Percentiles rank a stretch among this genome's conserved stretches.
Evolutionary conservation across 495 filamentous ascomycete genomes (phyloP).

Genomic region (Podospora appendiculata): DNA sequence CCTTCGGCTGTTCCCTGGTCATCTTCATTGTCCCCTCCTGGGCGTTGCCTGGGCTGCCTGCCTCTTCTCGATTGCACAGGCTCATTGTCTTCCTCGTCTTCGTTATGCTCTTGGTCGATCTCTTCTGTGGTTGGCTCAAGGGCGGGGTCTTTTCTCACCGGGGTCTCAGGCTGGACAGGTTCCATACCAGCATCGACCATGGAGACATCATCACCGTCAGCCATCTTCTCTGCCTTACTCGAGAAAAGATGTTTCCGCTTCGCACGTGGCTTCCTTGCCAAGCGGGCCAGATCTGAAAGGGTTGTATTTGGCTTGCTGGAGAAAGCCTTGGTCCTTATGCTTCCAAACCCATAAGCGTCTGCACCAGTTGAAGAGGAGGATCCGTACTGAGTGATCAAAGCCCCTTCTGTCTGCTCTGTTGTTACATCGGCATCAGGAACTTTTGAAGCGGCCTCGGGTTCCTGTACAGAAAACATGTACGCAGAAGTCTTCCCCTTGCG

Average conservation of each 20-base stretch:
- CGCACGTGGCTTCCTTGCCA: slow-evolving; percentile 9
- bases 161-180: too few species aligned
- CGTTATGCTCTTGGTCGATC: background rate
- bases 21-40: slow-evolving; percentile 1
- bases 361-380: background rate
- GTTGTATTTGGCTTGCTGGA: slow-evolving; percentile 5
- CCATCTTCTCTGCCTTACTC: background rate
- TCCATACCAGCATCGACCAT: too few species aligned
- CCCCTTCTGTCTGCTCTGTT: background rate
- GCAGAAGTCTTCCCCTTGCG: slow-evolving; percentile 36
- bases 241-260: slow-evolving; percentile 21
- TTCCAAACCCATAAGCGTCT: slow-evolving; percentile 20
- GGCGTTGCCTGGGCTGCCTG: background rate
- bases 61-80: background rate
- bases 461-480: slow-evolving; percentile 31
- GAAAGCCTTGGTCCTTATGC: slow-evolving; percentile 13
- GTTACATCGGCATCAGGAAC: slow-evolving; percentile 1
- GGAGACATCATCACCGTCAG: too few species aligned
- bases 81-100: background rate
- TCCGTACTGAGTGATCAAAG: background rate
- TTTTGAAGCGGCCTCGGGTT: slow-evolving; percentile 6
- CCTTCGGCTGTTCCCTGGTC: background rate
- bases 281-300: slow-evolving; percentile 11
- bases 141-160: too few species aligned
- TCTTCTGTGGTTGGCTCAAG: background rate